These are phyloP conservation scores for Wallacemonas sp. DNA, from an alignment of 208 protist species.

Conservation along the genomic window DNA sequence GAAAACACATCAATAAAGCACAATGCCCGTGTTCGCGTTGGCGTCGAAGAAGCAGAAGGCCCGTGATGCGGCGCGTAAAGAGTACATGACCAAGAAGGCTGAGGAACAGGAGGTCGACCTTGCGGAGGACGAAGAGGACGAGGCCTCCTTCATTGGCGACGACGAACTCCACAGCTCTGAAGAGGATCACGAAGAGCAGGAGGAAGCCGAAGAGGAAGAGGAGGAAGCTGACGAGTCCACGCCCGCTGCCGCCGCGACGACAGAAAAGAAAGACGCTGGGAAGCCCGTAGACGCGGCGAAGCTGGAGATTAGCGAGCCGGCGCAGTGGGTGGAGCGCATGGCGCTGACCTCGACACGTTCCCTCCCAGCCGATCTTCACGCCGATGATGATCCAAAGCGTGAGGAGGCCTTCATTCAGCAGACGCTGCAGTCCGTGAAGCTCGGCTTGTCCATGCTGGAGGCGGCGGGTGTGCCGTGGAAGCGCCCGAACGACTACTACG, in stretches of 20 bases:
- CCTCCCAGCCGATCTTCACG: conserved; percentile 77
- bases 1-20: neutral
- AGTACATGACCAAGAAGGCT: conserved; percentile 19
- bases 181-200: conserved; percentile 19
- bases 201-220: conserved; percentile 10
- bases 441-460: conserved; percentile 79
- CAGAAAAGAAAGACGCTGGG: neutral
- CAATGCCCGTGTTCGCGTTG: conserved; percentile 72
- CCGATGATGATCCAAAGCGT: conserved; percentile 90
- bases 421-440: conserved; percentile 77
- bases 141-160: conserved; percentile 15
- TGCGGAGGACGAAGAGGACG: conserved; percentile 22
- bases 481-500: conserved; percentile 94
- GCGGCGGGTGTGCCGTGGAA: conserved; percentile 76
- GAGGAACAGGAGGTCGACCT: conserved; percentile 8
- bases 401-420: conserved; percentile 94
- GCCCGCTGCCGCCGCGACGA: neutral
- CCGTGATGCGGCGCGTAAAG: conserved; percentile 23
- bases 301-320: conserved; percentile 85
- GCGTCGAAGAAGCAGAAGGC: conserved; percentile 57
- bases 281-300: conserved; percentile 21
- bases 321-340: conserved; percentile 92
- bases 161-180: conserved; percentile 15
- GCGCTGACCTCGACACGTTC: conserved; percentile 80
- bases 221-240: conserved; percentile 14